Evolutionary conservation across 2,329 filamentous ascomycete genomes (phyloP), one percentile per base, ranked within the genome.

Genomic region (Epichloe baconii): DNA sequence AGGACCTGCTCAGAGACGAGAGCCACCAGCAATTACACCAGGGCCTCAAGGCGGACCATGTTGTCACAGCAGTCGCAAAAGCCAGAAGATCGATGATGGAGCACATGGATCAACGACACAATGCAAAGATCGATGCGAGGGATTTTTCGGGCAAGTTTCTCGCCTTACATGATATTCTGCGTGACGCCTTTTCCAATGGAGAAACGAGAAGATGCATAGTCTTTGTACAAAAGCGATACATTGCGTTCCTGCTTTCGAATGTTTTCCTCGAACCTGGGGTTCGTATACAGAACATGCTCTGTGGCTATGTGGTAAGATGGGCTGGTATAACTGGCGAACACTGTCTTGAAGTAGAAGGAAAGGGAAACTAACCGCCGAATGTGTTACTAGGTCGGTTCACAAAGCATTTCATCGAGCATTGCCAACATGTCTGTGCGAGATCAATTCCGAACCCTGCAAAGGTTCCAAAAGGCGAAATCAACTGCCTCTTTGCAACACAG

Each of bases 221-320:
- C 0, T 97, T 98, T 64, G 88, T 95, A 0, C 76, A 88, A 54
- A 77, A 85, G 62, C 76, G 89, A 41, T 80, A 85, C 56, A 91
- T 88, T 0, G 91, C 90, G 1, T 77, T 80, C 17, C 66, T 94
- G 15, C 70, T 98, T 1, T 71, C 77, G 1, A 80, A 85, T 43
- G 70, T 95, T 0, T 84, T 95, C 54, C 65, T 66, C 38, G 73
- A 78, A 17, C 60, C 71, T 1, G 63, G 66, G 1, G 72, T 88
- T 52, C 70, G 72, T 1, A 76, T 84, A 4, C 69, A 71, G 0
- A 72, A 82, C 53, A 69, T 93, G 53, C 74, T 69, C 10, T 72
- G 79, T 3, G 81, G 78, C 5, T 71, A 80, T 14, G 70, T 95
- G 53, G 79, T 90, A 64, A 59, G 71, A 55, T 15, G 3, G 15